Conservation (phyloP, 2,329 filamentous ascomycete species). For the Fusarium sp. region DNA sequence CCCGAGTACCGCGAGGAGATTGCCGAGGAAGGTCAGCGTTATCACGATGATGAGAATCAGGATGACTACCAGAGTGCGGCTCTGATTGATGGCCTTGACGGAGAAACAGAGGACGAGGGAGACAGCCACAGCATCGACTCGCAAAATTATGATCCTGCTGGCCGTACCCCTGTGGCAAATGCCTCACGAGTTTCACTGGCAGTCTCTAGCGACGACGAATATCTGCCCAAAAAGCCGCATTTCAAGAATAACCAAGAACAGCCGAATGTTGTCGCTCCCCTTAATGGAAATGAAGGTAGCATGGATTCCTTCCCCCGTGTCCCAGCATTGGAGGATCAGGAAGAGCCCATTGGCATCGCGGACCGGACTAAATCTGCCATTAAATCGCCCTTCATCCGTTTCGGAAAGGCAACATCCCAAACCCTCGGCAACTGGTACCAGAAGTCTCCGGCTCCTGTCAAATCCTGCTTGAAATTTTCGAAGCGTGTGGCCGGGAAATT, state of each 20-base stretch:
- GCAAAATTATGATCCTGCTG: constrained; percentile 63
- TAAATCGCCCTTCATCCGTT: constrained; percentile 42
- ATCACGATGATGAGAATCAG: constrained; percentile 57
- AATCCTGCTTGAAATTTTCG: constrained; percentile 47
- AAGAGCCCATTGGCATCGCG: constrained; percentile 53
- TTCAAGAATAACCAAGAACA: constrained; percentile 41
- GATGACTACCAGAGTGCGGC: constrained; percentile 57
- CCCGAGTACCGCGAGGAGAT: constrained; percentile 68
- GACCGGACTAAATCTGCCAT: constrained; percentile 50
- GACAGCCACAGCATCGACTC: constrained; percentile 55
- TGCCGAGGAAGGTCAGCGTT: constrained; percentile 69
- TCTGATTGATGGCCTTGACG: constrained; percentile 54
- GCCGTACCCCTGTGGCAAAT: constrained; percentile 63
- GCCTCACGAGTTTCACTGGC: constrained; percentile 61
- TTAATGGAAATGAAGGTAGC: constrained; percentile 55
- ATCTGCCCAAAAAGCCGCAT: constrained; percentile 47
- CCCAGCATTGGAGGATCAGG: constrained; percentile 54
- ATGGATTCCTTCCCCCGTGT: constrained; percentile 73
- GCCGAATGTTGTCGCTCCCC: constrained; percentile 38
- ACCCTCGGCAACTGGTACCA: constrained; percentile 46
- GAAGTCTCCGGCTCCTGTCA: constrained; percentile 56
- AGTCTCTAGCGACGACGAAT: constrained; percentile 61
- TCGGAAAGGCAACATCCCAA: constrained; percentile 37
- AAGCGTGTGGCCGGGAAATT: constrained; percentile 56
- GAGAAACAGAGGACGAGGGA: constrained; percentile 52